A percentile compares a stretch with the other conserved stretches of the same genome.
phyloP scores from a whole-genome alignment of 2,329 filamentous ascomycete species.

The Emmonsiellopsis sp. region DNA sequence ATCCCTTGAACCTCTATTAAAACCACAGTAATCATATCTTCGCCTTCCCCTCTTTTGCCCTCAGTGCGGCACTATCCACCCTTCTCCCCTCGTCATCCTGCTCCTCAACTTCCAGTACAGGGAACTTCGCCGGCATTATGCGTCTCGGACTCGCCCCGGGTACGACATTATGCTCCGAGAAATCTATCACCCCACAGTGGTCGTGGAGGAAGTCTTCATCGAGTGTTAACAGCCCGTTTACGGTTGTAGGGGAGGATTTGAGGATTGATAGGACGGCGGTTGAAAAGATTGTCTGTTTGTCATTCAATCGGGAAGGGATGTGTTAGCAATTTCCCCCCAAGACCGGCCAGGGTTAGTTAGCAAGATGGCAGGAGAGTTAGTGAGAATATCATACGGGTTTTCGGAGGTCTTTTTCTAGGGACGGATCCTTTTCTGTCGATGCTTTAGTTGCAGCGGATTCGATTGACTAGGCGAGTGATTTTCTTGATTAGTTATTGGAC shows the following conservation, averaged over 20 bases:
- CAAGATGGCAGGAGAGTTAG: neutral
- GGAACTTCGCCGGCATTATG: constrained; percentile 67
- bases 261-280: constrained; percentile 70
- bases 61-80: constrained; percentile 53
- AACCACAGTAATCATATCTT: constrained; percentile 15
- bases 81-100: constrained; percentile 70
- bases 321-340: neutral
- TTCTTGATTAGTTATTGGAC: neutral
- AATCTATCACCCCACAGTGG: constrained; percentile 57
- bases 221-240: constrained; percentile 64
- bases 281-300: constrained; percentile 58
- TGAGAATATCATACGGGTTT: constrained; percentile 40
- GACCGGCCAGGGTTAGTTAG: neutral
- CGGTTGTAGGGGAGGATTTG: constrained; percentile 45
- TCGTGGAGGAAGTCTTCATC: constrained; percentile 74
- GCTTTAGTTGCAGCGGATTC: constrained; percentile 64
- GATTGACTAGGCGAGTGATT: constrained; percentile 44
- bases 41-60: constrained; percentile 4
- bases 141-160: constrained; percentile 55
- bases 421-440: constrained; percentile 38
- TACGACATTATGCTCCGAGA: constrained; percentile 63
- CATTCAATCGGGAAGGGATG: neutral
- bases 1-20: neutral
- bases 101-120: constrained; percentile 62
- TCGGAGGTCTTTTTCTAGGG: constrained; percentile 51